These are phyloP conservation scores for Colletotrichum aenigma DNA, from an alignment of 2,329 filamentous ascomycete genomes.

Conservation along the genomic window DNA sequence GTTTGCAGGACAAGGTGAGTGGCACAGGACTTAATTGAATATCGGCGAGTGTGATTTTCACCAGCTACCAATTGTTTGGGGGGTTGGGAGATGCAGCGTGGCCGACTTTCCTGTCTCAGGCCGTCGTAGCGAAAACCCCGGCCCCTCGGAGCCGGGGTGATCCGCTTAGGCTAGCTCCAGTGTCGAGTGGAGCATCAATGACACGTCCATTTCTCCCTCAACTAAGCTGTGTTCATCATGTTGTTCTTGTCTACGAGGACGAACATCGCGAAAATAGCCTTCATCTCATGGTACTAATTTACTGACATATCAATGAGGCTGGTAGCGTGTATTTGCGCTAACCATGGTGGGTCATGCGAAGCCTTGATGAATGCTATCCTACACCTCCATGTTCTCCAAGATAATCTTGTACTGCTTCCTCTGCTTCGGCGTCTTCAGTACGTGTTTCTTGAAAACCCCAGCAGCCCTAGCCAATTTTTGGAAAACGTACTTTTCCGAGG, in stretches of 20 bases:
- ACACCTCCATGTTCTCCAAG: conserved; percentile 62
- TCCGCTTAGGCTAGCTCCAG: not conserved
- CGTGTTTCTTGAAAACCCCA: conserved; percentile 61
- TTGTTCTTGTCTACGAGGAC: not conserved
- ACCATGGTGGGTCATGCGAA: not conserved
- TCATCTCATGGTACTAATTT: not conserved
- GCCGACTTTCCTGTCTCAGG: not conserved
- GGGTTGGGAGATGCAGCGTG: not conserved
- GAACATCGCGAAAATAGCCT: not conserved
- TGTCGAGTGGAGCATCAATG: conserved; percentile 13
- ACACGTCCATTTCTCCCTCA: conserved; percentile 5
- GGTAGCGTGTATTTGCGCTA: not conserved
- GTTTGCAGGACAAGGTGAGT: not conserved
- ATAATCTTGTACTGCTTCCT: conserved; percentile 90
- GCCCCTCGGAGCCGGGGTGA: conserved; percentile 1
- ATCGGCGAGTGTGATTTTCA: not conserved
- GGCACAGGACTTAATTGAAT: not conserved
- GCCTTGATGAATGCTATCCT: not conserved
- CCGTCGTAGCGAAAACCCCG: not conserved
- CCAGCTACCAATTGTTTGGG: not conserved
- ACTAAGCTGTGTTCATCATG: not conserved
- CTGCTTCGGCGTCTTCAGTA: conserved; percentile 71
- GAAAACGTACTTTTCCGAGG: conserved; percentile 74
- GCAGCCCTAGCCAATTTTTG: conserved; percentile 70
- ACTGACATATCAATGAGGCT: not conserved